Percentiles rank a stretch among this genome's conserved stretches.
Evolutionary conservation across 495 filamentous ascomycete genomes (phyloP).

Genomic region (Penicillium paradoxum): DNA sequence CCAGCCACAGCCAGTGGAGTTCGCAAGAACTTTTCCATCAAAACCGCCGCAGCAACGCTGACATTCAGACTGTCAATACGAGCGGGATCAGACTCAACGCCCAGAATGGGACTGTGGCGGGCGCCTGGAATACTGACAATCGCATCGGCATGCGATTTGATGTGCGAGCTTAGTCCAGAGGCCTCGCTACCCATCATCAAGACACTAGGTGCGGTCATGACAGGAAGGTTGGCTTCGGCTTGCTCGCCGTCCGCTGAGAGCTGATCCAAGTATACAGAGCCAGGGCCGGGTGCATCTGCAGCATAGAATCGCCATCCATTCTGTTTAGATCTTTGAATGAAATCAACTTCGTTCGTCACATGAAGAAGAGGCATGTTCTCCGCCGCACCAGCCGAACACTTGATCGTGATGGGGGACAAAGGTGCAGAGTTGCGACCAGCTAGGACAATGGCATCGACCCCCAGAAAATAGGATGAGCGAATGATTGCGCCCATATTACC

Average conservation of each 20-base stretch:
- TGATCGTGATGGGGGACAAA: constrained; percentile 70
- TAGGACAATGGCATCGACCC: constrained; percentile 69
- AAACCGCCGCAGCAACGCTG: constrained; percentile 71
- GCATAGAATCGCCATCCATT: constrained; percentile 84
- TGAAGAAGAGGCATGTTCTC: constrained; percentile 70
- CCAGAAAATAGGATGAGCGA: constrained; percentile 79
- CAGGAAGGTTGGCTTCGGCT: constrained; percentile 28
- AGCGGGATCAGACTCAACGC: constrained; percentile 37
- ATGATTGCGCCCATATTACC: constrained; percentile 89
- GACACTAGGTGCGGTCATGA: constrained; percentile 60
- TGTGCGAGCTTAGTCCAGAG: constrained; percentile 57
- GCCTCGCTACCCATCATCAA: constrained; percentile 82
- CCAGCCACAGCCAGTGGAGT: constrained; percentile 34
- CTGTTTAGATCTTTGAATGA: constrained; percentile 60
- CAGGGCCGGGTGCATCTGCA: constrained; percentile 54
- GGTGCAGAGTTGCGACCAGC: constrained; percentile 63
- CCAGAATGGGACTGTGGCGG: constrained; percentile 27
- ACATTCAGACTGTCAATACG: constrained; percentile 79
- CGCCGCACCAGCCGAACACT: constrained; percentile 80
- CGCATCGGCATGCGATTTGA: constrained; percentile 60
- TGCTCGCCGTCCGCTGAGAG: constrained; percentile 2
- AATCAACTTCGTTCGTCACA: constrained; percentile 57
- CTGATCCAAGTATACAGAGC: constrained; percentile 24
- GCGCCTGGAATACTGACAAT: constrained; percentile 51
- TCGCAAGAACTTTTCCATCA: constrained; percentile 61